Evolutionary conservation across 257 asterid genomes (phyloP).

Genomic region (Solanum rostratum): DNA sequence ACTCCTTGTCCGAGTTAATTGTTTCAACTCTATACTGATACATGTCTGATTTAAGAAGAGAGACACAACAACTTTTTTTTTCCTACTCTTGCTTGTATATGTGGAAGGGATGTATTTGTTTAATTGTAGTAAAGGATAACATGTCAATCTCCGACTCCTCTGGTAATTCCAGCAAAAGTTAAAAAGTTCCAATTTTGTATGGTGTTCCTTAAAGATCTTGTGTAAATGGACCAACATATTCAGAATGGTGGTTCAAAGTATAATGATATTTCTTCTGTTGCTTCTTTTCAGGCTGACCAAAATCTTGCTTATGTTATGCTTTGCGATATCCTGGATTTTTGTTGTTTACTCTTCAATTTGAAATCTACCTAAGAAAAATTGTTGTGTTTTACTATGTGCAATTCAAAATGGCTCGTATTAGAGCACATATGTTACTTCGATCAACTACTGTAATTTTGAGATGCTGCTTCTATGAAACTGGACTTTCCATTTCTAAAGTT

Average conservation of each 20-base stretch:
- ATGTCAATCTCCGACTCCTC: neutral
- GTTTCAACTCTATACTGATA: neutral
- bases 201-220: neutral
- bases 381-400: neutral
- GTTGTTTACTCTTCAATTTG: neutral
- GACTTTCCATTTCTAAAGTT: neutral
- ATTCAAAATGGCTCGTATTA: neutral
- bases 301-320: neutral
- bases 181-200: neutral
- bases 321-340: neutral
- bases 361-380: neutral
- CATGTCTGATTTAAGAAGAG: neutral
- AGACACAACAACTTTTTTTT: neutral
- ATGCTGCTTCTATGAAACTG: neutral
- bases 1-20: neutral
- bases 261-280: neutral
- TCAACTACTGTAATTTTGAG: neutral
- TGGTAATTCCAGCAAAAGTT: neutral
- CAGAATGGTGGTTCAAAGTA: neutral
- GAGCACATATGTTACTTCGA: neutral
- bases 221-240: neutral
- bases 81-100: neutral
- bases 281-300: neutral
- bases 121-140: neutral
- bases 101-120: neutral